Percentiles rank a stretch among this genome's conserved stretches.
Evolutionary conservation across 2,329 filamentous ascomycete species (phyloP).

Genomic region (Xylariaceae sp.): DNA sequence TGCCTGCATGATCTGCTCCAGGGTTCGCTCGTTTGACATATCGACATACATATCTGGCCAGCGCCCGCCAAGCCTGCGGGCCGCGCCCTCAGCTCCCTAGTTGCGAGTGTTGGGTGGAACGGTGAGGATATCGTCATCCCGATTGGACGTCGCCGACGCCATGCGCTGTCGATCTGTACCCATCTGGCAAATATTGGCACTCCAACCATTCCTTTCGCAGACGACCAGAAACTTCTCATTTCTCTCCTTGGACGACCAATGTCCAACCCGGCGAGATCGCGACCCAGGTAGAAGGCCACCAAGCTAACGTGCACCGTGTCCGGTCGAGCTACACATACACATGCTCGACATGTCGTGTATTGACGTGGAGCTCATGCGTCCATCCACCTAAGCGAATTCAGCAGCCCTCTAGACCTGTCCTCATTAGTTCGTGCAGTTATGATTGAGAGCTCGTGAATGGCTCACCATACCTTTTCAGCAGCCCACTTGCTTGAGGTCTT

Average conservation of each 20-base stretch:
- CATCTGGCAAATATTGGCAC: constrained; percentile 9
- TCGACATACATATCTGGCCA: background rate
- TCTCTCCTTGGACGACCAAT: background rate
- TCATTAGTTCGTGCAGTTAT: constrained; percentile 2
- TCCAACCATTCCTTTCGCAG: background rate
- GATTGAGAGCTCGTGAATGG: constrained; percentile 6
- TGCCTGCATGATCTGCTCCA: too few relatives aligned
- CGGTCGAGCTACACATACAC: too few relatives aligned
- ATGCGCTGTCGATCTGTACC: constrained; percentile 2
- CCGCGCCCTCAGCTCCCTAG: constrained; percentile 17
- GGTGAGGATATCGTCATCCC: constrained; percentile 1
- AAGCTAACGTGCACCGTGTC: too few relatives aligned
- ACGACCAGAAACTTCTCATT: background rate
- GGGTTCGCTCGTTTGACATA: too few relatives aligned
- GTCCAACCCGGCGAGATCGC: too few relatives aligned
- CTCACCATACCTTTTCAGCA: constrained; percentile 11
- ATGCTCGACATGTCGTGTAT: too few relatives aligned
- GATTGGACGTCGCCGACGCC: constrained; percentile 6
- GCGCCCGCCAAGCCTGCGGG: constrained; percentile 10
- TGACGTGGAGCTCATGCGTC: too few relatives aligned
- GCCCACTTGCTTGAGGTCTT: constrained; percentile 12
- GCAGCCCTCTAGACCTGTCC: background rate
- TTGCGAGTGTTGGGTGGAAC: constrained; percentile 10
- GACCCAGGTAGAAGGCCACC: too few relatives aligned
- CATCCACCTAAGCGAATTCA: too few relatives aligned